These are phyloP conservation scores for Rhodomyrtus tomentosa DNA, from an alignment of 345 rosid genomes.

Conservation along the genomic window DNA sequence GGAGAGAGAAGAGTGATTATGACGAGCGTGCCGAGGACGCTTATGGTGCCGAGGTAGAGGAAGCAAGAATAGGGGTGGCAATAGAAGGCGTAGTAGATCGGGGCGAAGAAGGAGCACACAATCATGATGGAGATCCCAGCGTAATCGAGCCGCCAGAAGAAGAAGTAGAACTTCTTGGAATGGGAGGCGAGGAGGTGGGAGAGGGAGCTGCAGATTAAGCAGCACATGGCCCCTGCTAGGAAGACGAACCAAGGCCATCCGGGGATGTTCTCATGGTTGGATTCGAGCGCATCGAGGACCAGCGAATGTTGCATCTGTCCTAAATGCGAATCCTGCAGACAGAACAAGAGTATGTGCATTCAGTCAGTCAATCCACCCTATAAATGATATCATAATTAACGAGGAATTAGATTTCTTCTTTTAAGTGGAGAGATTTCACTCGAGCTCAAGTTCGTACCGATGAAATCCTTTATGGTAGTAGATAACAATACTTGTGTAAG, in stretches of 20 bases:
- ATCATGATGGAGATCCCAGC: conserved; percentile 94
- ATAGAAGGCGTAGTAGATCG: conserved; percentile 72
- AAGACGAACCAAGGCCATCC: conserved; percentile 92
- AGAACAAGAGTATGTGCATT: not conserved
- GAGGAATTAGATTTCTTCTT: not conserved
- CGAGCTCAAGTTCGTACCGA: not conserved
- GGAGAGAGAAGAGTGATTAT: conserved; percentile 78
- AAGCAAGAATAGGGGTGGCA: conserved; percentile 52
- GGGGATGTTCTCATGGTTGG: conserved; percentile 27
- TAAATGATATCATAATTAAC: not conserved
- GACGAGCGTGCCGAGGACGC: conserved; percentile 51
- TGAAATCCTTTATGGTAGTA: not conserved
- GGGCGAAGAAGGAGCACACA: conserved; percentile 80
- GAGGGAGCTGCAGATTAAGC: conserved; percentile 77
- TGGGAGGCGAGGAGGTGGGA: conserved; percentile 96
- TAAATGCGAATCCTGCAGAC: conserved; percentile 41
- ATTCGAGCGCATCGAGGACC: conserved; percentile 10
- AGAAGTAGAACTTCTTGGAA: conserved; percentile 50
- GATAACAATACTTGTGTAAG: not conserved
- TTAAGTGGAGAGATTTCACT: not conserved
- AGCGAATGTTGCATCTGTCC: conserved; percentile 12
- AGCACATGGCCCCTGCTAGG: conserved; percentile 75
- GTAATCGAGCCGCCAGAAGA: conserved; percentile 96
- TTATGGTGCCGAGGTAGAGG: conserved; percentile 61
- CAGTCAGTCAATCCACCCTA: not conserved